A percentile compares a stretch with the other conserved stretches of the same genome.
phyloP scores from a whole-genome alignment of 495 filamentous ascomycete species.

The Hapsidospora chrysogenum region DNA sequence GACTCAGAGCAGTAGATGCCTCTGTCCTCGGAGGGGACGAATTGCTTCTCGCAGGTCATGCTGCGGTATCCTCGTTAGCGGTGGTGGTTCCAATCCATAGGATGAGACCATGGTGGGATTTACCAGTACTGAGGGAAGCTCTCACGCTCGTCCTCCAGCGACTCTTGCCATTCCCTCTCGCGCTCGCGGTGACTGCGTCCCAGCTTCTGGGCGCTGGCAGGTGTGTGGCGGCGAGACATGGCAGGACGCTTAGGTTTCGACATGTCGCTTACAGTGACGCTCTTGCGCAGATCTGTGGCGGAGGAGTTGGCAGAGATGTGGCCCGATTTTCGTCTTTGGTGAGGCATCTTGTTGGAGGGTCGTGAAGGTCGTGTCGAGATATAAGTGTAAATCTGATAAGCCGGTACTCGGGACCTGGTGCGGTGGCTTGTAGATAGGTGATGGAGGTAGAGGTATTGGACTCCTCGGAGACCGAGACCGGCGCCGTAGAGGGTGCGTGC shows the following conservation, averaged over 20 bases:
- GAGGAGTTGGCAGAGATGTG: constrained; percentile 29
- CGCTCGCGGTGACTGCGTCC: constrained; percentile 16
- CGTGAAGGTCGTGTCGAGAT: too few relatives aligned
- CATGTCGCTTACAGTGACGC: constrained; percentile 14
- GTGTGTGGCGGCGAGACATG: constrained; percentile 7
- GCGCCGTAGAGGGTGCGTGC: too few relatives aligned
- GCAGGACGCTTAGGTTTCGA: constrained; percentile 17
- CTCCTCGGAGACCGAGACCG: too few relatives aligned
- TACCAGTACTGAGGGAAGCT: constrained; percentile 37
- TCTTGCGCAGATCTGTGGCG: constrained; percentile 30
- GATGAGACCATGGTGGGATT: constrained; percentile 6
- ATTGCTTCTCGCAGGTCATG: constrained; percentile 37
- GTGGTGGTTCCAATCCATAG: too few relatives aligned
- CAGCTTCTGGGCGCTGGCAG: constrained; percentile 2
- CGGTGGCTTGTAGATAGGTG: too few relatives aligned
- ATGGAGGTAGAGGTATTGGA: too few relatives aligned
- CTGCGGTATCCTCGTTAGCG: constrained; percentile 8
- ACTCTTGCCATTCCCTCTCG: constrained; percentile 27
- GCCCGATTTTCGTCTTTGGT: constrained; percentile 30
- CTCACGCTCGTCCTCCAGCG: constrained; percentile 29
- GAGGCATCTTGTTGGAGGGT: constrained; percentile 30
- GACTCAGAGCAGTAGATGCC: constrained; percentile 31
- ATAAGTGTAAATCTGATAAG: too few relatives aligned
- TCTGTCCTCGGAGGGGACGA: constrained; percentile 24
- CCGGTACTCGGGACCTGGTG: too few relatives aligned